Conservation (phyloP, 2,329 filamentous ascomycete genomes). For the Apiospora phragmitis region DNA sequence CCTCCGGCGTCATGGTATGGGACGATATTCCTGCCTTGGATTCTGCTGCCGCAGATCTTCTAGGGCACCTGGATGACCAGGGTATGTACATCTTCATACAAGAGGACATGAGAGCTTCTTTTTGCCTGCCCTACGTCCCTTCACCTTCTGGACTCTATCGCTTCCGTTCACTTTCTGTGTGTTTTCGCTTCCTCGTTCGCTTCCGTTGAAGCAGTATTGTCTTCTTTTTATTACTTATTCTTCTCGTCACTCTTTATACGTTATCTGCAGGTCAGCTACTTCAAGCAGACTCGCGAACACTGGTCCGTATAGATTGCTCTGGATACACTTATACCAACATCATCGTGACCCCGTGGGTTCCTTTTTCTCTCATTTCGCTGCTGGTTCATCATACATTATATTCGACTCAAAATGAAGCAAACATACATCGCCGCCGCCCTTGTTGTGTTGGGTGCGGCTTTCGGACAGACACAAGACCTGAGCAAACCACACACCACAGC, state of each 20-base stretch:
- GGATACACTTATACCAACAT: not conserved
- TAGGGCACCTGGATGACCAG: not conserved
- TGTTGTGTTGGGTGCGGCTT: not conserved
- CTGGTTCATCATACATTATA: not conserved
- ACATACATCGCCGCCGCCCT: slow-evolving; percentile 8
- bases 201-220: slow-evolving; percentile 6
- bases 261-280: slow-evolving; percentile 16
- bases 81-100: not conserved
- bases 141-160: not conserved
- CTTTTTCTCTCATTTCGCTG: not conserved
- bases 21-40: not conserved
- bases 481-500: not conserved
- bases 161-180: slow-evolving; percentile 3
- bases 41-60: not conserved
- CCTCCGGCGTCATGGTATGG: slow-evolving; percentile 4
- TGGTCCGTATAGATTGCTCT: not conserved
- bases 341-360: not conserved
- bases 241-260: slow-evolving; percentile 13
- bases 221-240: slow-evolving; percentile 10
- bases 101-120: not conserved
- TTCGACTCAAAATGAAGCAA: slow-evolving; percentile 12
- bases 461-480: slow-evolving; percentile 1
- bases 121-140: not conserved
- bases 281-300: slow-evolving; percentile 5
- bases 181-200: slow-evolving; percentile 3